These are phyloP conservation scores for Cryphonectria nitschkei DNA, from an alignment of 2,329 filamentous ascomycete genomes.

Conservation along the genomic window DNA sequence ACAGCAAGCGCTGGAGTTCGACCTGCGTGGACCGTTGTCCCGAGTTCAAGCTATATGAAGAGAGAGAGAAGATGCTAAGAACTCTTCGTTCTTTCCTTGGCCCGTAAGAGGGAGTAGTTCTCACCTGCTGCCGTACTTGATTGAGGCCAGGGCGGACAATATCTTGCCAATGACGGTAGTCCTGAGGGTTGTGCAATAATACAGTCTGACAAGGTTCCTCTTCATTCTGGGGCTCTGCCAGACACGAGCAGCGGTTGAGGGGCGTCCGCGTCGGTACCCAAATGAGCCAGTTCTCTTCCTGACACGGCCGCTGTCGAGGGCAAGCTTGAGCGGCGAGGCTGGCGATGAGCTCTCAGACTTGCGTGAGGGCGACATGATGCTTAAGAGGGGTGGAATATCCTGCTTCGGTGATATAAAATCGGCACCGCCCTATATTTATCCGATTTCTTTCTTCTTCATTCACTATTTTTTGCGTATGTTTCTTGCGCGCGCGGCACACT, in stretches of 20 bases:
- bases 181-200: slow-evolving; percentile 10
- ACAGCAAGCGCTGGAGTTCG: slow-evolving; percentile 10
- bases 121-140: slow-evolving; percentile 2
- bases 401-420: neutral
- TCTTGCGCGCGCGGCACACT: neutral
- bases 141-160: slow-evolving; percentile 2
- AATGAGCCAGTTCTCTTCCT: slow-evolving; percentile 10
- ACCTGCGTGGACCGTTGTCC: slow-evolving; percentile 6
- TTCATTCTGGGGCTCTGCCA: slow-evolving; percentile 11
- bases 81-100: neutral
- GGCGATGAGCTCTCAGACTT: neutral
- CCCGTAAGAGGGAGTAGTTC: neutral
- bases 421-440: neutral
- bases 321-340: neutral
- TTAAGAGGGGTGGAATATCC: too few relatives aligned
- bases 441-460: too few relatives aligned
- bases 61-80: neutral
- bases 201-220: slow-evolving; percentile 8
- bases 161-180: slow-evolving; percentile 4
- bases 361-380: slow-evolving; percentile 6
- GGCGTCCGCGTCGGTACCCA: slow-evolving; percentile 1
- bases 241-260: slow-evolving; percentile 3
- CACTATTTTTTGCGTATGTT: neutral
- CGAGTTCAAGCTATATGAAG: neutral
- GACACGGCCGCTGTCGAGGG: neutral